Evolutionary conservation across 2,329 filamentous ascomycete genomes (phyloP), one percentile per base, ranked within the genome.

Genomic region (Epichloe amarillans): DNA sequence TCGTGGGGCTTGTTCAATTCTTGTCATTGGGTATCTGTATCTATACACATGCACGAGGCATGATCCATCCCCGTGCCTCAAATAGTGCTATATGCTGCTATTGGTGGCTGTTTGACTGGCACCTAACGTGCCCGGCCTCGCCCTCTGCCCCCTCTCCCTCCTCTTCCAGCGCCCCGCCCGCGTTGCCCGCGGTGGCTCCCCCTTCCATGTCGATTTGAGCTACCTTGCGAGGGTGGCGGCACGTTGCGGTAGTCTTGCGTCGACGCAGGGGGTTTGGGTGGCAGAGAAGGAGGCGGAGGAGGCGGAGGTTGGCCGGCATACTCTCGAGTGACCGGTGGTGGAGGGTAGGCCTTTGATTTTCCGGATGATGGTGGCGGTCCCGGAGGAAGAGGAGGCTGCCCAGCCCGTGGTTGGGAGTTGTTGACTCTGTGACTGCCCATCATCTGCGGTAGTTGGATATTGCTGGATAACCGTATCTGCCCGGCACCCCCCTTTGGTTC

Each of bases 381-480:
- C n/a, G 65, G 62, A 51, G 68, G 68, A 21, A 69, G 64, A 45
- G 68, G 67, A 52, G 67, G 67, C 52, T 66, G 65, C 23, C 48
- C 55, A 43, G 58, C 45, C 3, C 38, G 51, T 47, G 53, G 51
- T 41, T 56, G 55, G 33, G 51, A 55, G 6, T 55, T 50, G 40
- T 50, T 54, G 41, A 55, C 51, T 41, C 52, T 53, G 47, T 55
- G 54, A 35, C 42, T 41, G 8, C 48, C 55, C 53, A 56, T 54
- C 49, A 53, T 49, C 47, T 57, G 55, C 17, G 66, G 66, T 57
- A 69, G 61, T 57, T 68, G 67, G 40, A 71, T 67, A 52, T 69
- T 70, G 57, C 63, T 68, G 4, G 68, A 61, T 61, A 71, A 58
- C 36, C 64, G 66, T 52, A 71, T 70, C 51, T 64, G 62, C 8